Percentiles rank a stretch among this genome's conserved stretches.
These are phyloP conservation scores for Calcarisporium arbuscula DNA, from an alignment of 2,329 filamentous ascomycete species.

Conservation along the genomic window DNA sequence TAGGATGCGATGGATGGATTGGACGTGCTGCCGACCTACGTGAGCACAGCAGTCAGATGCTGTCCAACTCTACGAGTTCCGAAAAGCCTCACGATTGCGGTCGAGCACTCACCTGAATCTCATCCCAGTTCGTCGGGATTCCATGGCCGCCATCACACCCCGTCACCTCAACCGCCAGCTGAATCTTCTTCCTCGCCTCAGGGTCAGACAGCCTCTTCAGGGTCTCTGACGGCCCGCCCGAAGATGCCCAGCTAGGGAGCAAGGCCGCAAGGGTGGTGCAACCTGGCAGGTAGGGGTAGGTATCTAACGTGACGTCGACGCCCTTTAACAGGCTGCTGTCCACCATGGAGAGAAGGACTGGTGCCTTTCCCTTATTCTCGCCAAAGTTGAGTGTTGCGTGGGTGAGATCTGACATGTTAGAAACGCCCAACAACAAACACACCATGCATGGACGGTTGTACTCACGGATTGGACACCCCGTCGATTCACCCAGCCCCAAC, in stretches of 20 bases:
- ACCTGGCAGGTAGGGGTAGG: slow-evolving; percentile 17
- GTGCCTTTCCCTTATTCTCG: slow-evolving; percentile 17
- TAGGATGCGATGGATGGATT: slow-evolving; percentile 10
- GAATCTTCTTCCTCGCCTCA: slow-evolving; percentile 14
- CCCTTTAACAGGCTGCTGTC: slow-evolving; percentile 12
- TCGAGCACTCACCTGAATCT: slow-evolving; percentile 13
- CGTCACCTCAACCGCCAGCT: slow-evolving; percentile 14
- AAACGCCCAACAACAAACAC: not conserved
- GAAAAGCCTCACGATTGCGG: not conserved
- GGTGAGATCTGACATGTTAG: slow-evolving; percentile 12
- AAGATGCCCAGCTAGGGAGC: slow-evolving; percentile 17
- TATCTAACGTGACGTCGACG: slow-evolving; percentile 17
- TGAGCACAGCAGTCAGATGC: no score
- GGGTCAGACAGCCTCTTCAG: slow-evolving; percentile 13
- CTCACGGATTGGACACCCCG: slow-evolving; percentile 18
- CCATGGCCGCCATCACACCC: slow-evolving; percentile 19
- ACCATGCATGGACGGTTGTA: not conserved
- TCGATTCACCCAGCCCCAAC: slow-evolving; percentile 14
- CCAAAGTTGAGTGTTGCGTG: slow-evolving; percentile 18
- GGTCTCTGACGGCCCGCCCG: slow-evolving; percentile 14
- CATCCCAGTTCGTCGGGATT: slow-evolving; percentile 20
- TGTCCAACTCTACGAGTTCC: no score
- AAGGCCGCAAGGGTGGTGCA: slow-evolving; percentile 17
- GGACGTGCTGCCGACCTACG: slow-evolving; percentile 13
- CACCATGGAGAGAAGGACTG: slow-evolving; percentile 14